Percentiles rank a stretch among this genome's conserved stretches.
Conservation (phyloP, 805 yeast species). For the Cyberlindnera lachancei region DNA sequence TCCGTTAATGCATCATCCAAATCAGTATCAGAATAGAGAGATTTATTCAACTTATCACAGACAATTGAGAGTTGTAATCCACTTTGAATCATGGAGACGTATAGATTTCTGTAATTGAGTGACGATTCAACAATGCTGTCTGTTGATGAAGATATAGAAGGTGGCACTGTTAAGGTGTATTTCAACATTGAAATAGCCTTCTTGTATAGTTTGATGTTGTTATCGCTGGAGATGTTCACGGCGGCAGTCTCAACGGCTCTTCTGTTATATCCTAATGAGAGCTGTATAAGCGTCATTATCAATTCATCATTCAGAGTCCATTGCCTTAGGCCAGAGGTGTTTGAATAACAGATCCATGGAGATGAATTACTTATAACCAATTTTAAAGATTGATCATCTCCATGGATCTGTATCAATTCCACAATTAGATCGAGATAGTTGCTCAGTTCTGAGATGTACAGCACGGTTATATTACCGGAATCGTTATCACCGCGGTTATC, state of each 20-base stretch:
- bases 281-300: conserved; percentile 1
- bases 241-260: neutral
- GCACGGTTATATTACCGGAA: neutral
- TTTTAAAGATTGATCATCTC: neutral
- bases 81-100: neutral
- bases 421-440: conserved; percentile 1
- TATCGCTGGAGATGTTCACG: no score
- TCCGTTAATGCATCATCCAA: no score
- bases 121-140: no score
- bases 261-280: neutral
- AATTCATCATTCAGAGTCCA: conserved; percentile 19
- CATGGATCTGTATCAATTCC: neutral
- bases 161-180: no score
- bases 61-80: neutral
- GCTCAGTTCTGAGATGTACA: conserved; percentile 1
- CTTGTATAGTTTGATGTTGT: conserved; percentile 14
- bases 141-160: no score
- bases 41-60: neutral
- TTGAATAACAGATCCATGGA: conserved; percentile 14
- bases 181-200: conserved; percentile 6
- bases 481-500: no score
- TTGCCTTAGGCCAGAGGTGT: no score
- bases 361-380: neutral
- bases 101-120: no score
- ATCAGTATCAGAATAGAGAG: neutral